A percentile compares a stretch with the other conserved stretches of the same genome.
phyloP scores from a whole-genome alignment of 805 yeast species.

The Wickerhamomyces bisporus region DNA sequence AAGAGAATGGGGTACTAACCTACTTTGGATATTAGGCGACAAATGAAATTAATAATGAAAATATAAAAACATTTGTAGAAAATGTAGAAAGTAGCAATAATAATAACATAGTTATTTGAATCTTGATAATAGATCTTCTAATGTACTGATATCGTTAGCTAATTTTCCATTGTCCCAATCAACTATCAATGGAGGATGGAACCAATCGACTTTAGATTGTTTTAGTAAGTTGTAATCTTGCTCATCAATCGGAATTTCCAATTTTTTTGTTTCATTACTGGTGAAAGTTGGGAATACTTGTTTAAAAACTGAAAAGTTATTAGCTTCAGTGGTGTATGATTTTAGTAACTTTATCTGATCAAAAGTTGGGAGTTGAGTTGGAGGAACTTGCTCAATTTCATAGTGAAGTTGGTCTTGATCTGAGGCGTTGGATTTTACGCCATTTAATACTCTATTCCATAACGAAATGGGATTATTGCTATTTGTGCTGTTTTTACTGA shows the following conservation, averaged over 20 bases:
- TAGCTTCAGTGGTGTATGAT: constrained; percentile 9
- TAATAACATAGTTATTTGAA: no score
- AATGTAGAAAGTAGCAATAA: no score
- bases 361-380: constrained; percentile 18
- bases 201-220: constrained; percentile 18
- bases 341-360: constrained; percentile 21
- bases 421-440: background rate
- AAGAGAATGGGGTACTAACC: constrained; percentile 60
- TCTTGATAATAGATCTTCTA: constrained; percentile 25
- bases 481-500: constrained; percentile 1
- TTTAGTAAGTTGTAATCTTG: constrained; percentile 12
- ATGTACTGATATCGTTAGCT: constrained; percentile 42
- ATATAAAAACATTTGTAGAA: no score
- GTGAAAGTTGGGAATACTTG: constrained; percentile 18
- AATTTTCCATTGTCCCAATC: constrained; percentile 58
- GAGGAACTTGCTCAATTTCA: background rate
- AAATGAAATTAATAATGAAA: background rate
- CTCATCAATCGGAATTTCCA: constrained; percentile 7
- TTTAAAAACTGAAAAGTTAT: constrained; percentile 11
- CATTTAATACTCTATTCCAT: no score
- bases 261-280: constrained; percentile 7
- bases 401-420: background rate
- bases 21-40: no score
- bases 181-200: constrained; percentile 45
- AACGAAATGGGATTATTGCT: no score